Conservation (phyloP, 1,139 yeast genomes). For the Kodamaea sp. region DNA sequence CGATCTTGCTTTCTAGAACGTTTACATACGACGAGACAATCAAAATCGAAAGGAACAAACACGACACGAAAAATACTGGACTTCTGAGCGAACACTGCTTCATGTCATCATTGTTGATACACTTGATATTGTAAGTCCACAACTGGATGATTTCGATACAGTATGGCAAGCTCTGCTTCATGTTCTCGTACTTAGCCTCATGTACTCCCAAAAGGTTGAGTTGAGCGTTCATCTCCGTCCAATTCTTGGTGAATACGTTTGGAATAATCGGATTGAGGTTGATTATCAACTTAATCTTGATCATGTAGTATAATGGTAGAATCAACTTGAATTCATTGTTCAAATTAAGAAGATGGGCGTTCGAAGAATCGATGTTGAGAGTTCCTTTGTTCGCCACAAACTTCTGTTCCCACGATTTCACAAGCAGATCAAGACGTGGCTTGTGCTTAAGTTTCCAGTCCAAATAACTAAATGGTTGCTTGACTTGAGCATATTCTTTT, state of each 20-base stretch:
- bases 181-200: constrained; percentile 50
- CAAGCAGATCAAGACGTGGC: constrained; percentile 53
- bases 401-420: constrained; percentile 66
- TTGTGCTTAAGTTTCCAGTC: constrained; percentile 64
- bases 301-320: constrained; percentile 62
- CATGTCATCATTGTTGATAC: constrained; percentile 57
- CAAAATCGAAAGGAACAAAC: constrained; percentile 61
- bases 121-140: constrained; percentile 70
- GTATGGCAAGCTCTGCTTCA: constrained; percentile 58
- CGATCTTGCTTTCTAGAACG: constrained; percentile 44
- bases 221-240: constrained; percentile 61
- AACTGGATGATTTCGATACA: constrained; percentile 61
- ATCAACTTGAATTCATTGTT: constrained; percentile 62
- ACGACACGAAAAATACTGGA: constrained; percentile 71
- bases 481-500: constrained; percentile 43
- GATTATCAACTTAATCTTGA: constrained; percentile 62
- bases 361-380: constrained; percentile 52
- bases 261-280: constrained; percentile 59
- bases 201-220: constrained; percentile 38
- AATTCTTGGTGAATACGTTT: constrained; percentile 60
- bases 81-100: constrained; percentile 67
- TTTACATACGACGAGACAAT: constrained; percentile 62
- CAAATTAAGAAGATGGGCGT: constrained; percentile 48
- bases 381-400: constrained; percentile 64
- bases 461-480: constrained; percentile 28